Conservation (phyloP, 768 basidiomycete genomes). For the Sporobolomyces roseus region DNA sequence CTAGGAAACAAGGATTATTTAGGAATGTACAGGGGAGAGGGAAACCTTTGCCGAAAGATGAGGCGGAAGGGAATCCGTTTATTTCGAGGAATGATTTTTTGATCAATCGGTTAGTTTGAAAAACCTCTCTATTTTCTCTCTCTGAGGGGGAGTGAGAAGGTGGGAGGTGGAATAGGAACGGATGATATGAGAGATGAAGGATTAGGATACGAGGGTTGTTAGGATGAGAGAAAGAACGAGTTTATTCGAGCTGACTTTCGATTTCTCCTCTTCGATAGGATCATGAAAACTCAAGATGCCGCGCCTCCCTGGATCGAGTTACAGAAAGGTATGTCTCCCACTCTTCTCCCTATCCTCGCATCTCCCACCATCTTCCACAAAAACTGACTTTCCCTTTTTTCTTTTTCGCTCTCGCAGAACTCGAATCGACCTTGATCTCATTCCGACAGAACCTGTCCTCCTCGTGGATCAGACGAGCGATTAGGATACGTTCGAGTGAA, state of each 20-base stretch:
- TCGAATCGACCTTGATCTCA: conserved; percentile 60
- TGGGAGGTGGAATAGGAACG: too few relatives aligned
- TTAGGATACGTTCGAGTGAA: conserved; percentile 58
- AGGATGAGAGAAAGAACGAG: too few relatives aligned
- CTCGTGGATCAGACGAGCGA: conserved; percentile 70
- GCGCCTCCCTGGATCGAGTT: conserved; percentile 82
- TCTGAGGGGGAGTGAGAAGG: too few relatives aligned
- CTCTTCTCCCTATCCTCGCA: not conserved
- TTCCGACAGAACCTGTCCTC: conserved; percentile 65
- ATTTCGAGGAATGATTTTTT: conserved; percentile 74
- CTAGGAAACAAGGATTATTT: conserved; percentile 65
- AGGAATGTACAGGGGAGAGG: conserved; percentile 67
- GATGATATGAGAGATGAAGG: too few relatives aligned
- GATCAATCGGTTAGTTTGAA: conserved; percentile 66
- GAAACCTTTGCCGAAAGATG: conserved; percentile 53
- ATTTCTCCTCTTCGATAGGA: too few relatives aligned
- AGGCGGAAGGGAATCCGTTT: conserved; percentile 60
- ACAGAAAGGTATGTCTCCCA: conserved; percentile 59
- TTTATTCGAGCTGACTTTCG: too few relatives aligned
- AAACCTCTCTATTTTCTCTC: too few relatives aligned
- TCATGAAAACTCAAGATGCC: conserved; percentile 74
- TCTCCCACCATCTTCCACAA: too few relatives aligned
- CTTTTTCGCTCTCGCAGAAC: conserved; percentile 54
- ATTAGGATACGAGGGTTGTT: too few relatives aligned
- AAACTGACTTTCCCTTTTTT: not conserved